A percentile compares a stretch with the other conserved stretches of the same genome.
Conservation (phyloP, 2,329 filamentous ascomycete genomes). For the Cadophora malorum region DNA sequence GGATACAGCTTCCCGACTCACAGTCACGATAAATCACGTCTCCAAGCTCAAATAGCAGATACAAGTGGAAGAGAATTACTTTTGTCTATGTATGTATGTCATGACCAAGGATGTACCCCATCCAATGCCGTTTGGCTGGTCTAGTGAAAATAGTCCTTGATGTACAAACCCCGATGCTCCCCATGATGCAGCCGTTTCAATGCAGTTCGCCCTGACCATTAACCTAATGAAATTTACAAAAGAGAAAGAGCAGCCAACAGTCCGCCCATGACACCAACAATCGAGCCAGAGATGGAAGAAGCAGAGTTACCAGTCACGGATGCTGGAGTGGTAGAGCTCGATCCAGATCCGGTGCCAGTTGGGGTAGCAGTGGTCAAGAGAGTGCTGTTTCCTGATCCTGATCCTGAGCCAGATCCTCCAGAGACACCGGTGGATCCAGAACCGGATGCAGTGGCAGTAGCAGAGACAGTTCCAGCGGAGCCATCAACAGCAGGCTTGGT, state of each 20-base stretch:
- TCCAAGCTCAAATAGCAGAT: background rate
- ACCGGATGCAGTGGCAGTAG: slow-evolving; percentile 25
- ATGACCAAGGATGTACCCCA: slow-evolving; percentile 23
- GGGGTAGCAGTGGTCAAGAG: slow-evolving; percentile 23
- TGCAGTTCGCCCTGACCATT: slow-evolving; percentile 18
- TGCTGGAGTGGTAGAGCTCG: slow-evolving; percentile 14
- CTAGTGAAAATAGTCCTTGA: slow-evolving; percentile 13
- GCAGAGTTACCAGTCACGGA: slow-evolving; percentile 24
- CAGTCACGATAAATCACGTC: background rate
- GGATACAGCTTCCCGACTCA: background rate
- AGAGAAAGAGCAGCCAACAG: slow-evolving; percentile 34
- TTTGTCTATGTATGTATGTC: slow-evolving; percentile 27
- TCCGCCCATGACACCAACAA: slow-evolving; percentile 34
- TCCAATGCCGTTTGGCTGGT: slow-evolving; percentile 10
- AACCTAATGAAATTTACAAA: slow-evolving; percentile 36
- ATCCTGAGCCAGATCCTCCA: background rate
- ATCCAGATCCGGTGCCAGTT: slow-evolving; percentile 20
- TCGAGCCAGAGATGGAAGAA: slow-evolving; percentile 32
- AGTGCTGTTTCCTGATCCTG: slow-evolving; percentile 20
- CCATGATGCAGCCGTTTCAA: slow-evolving; percentile 23
- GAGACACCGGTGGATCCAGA: slow-evolving; percentile 17
- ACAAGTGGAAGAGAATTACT: slow-evolving; percentile 17
- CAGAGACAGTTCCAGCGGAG: slow-evolving; percentile 27
- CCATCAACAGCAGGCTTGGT: slow-evolving; percentile 26
- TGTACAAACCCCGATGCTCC: slow-evolving; percentile 14